Conservation (phyloP, 352 stramenopile species). For the Pythium brassicae region DNA sequence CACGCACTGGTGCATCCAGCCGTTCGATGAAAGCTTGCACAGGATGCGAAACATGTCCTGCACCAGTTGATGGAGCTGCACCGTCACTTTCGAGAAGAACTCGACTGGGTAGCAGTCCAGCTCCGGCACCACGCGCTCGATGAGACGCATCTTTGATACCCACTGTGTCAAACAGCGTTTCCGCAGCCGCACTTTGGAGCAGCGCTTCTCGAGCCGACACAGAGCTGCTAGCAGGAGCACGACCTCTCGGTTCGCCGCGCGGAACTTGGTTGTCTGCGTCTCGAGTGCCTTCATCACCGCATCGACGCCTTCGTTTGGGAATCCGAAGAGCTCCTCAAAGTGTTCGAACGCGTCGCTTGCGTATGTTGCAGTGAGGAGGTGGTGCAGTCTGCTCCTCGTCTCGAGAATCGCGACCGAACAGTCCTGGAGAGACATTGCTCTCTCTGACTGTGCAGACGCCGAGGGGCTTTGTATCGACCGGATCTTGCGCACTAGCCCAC, state of each 20-base stretch:
- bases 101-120: constrained; percentile 37
- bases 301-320: constrained; percentile 1
- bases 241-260: constrained; percentile 43
- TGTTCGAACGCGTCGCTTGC: constrained; percentile 1
- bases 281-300: constrained; percentile 20
- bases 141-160: constrained; percentile 17
- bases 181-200: constrained; percentile 14
- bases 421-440: neutral
- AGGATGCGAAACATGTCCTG: constrained; percentile 4
- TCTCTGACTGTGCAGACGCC: neutral
- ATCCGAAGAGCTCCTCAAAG: constrained; percentile 10
- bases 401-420: constrained; percentile 12
- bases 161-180: constrained; percentile 15
- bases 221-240: constrained; percentile 44
- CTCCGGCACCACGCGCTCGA: constrained; percentile 39
- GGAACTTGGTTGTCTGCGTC: constrained; percentile 15
- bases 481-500: constrained; percentile 5
- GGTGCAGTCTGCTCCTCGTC: constrained; percentile 13
- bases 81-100: constrained; percentile 17
- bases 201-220: constrained; percentile 15
- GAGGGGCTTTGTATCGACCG: constrained; percentile 3
- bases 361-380: constrained; percentile 23
- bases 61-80: constrained; percentile 10
- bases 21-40: constrained; percentile 1
- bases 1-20: constrained; percentile 14